Conservation (phyloP, 208 protist species). For the Acanthamoeba castellanii region DNA sequence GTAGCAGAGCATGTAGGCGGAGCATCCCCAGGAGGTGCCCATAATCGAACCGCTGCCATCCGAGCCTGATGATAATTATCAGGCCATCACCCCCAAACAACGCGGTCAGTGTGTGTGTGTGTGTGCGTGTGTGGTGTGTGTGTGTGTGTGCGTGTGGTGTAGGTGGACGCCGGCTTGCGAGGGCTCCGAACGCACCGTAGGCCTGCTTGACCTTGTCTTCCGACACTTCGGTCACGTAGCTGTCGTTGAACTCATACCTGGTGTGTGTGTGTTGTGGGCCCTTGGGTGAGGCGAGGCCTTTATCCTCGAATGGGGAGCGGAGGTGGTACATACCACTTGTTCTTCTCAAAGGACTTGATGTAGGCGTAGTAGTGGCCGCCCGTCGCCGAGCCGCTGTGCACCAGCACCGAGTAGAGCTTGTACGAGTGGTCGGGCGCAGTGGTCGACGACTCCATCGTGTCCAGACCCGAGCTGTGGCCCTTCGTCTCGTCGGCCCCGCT, state of each 20-base stretch:
- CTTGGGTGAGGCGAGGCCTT: neutral
- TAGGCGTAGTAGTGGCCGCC: conserved; percentile 83
- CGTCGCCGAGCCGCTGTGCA: conserved; percentile 73
- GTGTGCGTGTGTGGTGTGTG: too few relatives aligned
- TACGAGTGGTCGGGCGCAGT: neutral
- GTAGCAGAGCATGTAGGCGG: conserved; percentile 59
- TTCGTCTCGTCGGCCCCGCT: conserved; percentile 21
- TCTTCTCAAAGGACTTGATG: conserved; percentile 65
- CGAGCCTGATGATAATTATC: neutral
- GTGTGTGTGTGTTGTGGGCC: neutral
- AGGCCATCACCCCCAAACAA: too few relatives aligned
- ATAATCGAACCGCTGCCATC: neutral
- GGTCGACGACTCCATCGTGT: neutral
- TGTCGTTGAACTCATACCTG: conserved; percentile 74
- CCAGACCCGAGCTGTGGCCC: neutral
- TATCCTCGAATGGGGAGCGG: neutral
- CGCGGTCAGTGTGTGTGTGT: neutral
- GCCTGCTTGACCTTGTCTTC: conserved; percentile 23
- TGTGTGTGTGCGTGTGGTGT: too few relatives aligned
- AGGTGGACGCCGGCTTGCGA: neutral
- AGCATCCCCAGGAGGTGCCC: neutral
- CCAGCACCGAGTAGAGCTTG: conserved; percentile 80
- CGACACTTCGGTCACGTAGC: conserved; percentile 27
- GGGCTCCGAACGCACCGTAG: neutral
- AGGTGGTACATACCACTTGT: conserved; percentile 76